Base-by-base conservation (phyloP, 2,329 filamentous ascomycete genomes). In the Daldinia sp. region DNA sequence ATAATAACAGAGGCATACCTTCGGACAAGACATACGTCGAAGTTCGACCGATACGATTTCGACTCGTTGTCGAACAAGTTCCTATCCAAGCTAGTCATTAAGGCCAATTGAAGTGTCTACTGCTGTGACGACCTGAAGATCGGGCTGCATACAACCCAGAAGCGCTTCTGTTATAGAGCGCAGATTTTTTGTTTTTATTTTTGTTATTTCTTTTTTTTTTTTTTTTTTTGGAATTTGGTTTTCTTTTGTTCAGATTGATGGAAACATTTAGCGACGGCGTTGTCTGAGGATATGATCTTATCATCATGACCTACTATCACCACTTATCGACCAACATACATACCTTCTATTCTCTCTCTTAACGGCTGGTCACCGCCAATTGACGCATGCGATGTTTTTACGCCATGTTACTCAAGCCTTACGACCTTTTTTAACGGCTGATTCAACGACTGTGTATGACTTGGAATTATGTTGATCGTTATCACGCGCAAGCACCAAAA, bases 1-100 rank as follows among this genome's bases (percentile, higher is more conserved):
- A 15, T n/a, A 7, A 34, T 23, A 65, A 41, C 80, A 97, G 94
- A 97, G 81, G 83, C 87, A 57, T 98, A 97, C 79, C 86, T 98
- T 64, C 89, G 92, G 73, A 88, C 88, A 64, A 91, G 94, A 71
- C 85, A 87, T 70, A 88, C 90, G 61, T 87, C 90, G 73, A 92
- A 90, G 78, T 98, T 97, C 78, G 91, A 97, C 81, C 89, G 92
- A 71, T 87, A 90, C 72, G 92, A 98, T 81, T 98, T 97, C 76
- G 94, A 98, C 82, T 95, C 90, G 64, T 80, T 98, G 75, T 96
- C 94, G 54, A 97, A 97, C 84, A 98, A 97, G 83, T 97, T 98
- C 83, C 82, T 97, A 71, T 96, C 94, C 34, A 96, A 96, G 81
- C 87, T 98, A 74, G 94, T 97, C 77, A 97, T 97, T 78, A 93